phyloP scores from a whole-genome alignment of 1,284 basidiomycete species.

The Tetrapyrgos nigripes region DNA sequence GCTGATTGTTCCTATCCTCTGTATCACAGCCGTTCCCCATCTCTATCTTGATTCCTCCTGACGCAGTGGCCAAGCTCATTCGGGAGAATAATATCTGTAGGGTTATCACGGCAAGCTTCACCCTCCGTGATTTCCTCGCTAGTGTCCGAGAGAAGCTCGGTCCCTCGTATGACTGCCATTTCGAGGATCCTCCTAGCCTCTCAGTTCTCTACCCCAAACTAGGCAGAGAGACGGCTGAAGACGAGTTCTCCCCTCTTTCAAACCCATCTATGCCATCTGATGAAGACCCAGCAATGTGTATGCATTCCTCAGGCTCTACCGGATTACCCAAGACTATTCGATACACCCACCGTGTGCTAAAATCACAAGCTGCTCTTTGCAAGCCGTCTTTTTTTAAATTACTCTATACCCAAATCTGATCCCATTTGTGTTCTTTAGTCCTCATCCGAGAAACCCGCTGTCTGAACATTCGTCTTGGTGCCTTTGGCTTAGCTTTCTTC shows the following conservation, averaged over 20 bases:
- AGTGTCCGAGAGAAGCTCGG: slow-evolving; percentile 27
- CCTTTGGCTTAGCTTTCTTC: no score
- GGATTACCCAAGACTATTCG: slow-evolving; percentile 36
- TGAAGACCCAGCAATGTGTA: slow-evolving; percentile 25
- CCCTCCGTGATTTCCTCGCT: slow-evolving; percentile 31
- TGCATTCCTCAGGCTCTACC: slow-evolving; percentile 37
- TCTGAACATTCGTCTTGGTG: no score
- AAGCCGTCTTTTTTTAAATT: slow-evolving; percentile 20
- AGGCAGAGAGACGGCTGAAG: slow-evolving; percentile 22
- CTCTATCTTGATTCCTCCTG: slow-evolving; percentile 42
- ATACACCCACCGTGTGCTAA: slow-evolving; percentile 17
- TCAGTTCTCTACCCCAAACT: slow-evolving; percentile 35
- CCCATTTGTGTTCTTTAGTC: slow-evolving; percentile 19
- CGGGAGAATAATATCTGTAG: slow-evolving; percentile 33
- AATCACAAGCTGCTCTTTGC: slow-evolving; percentile 11
- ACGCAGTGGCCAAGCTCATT: slow-evolving; percentile 39
- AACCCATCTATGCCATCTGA: slow-evolving; percentile 10
- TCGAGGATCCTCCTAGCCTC: slow-evolving; percentile 38
- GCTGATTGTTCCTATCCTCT: no score
- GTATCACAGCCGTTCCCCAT: slow-evolving; percentile 41
- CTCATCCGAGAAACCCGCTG: slow-evolving; percentile 26
- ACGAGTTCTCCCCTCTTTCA: slow-evolving; percentile 28
- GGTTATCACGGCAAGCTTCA: slow-evolving; percentile 35
- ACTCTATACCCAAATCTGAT: slow-evolving; percentile 1
- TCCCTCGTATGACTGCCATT: slow-evolving; percentile 23